Percentiles rank a stretch among this genome's conserved stretches.
These are phyloP conservation scores for Planoprotostelium fungivorum DNA, from an alignment of 78 protist genomes.

Conservation along the genomic window DNA sequence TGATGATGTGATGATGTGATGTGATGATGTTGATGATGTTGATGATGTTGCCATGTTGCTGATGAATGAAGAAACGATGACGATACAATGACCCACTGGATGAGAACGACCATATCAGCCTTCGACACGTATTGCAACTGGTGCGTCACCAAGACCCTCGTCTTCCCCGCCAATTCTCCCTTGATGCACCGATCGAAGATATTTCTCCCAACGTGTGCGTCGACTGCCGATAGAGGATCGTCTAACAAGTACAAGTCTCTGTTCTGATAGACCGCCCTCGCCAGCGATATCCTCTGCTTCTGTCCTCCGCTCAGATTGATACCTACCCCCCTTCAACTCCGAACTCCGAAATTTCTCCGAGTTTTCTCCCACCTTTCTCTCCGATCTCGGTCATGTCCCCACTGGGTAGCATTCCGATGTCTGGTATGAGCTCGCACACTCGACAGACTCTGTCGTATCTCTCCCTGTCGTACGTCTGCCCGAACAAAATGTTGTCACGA, in stretches of 20 bases:
- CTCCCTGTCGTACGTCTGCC: slow-evolving; percentile 48
- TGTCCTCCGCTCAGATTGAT: slow-evolving; percentile 95
- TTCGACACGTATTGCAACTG: slow-evolving; percentile 58
- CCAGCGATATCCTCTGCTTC: slow-evolving; percentile 89
- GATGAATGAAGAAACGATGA: too few species aligned
- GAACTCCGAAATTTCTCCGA: background rate
- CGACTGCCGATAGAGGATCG: slow-evolving; percentile 83
- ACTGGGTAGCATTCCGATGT: slow-evolving; percentile 59
- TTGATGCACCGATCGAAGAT: slow-evolving; percentile 50
- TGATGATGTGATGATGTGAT: too few species aligned
- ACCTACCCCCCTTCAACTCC: too few species aligned
- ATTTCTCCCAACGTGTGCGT: slow-evolving; percentile 81
- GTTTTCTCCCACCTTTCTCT: slow-evolving; percentile 79
- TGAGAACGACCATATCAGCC: slow-evolving; percentile 67
- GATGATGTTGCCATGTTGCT: too few species aligned
- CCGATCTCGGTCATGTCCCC: slow-evolving; percentile 92
- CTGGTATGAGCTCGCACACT: slow-evolving; percentile 76
- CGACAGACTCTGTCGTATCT: slow-evolving; percentile 57
- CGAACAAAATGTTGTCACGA: slow-evolving; percentile 91
- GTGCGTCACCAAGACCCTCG: slow-evolving; percentile 75
- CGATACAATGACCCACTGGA: slow-evolving; percentile 23
- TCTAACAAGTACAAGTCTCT: slow-evolving; percentile 80
- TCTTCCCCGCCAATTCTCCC: slow-evolving; percentile 45
- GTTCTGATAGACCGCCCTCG: slow-evolving; percentile 88
- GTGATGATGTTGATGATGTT: too few species aligned